A percentile compares a stretch with the other conserved stretches of the same genome.
Conservation (phyloP, 2,329 filamentous ascomycete species). For the Diaporthe vexans region DNA sequence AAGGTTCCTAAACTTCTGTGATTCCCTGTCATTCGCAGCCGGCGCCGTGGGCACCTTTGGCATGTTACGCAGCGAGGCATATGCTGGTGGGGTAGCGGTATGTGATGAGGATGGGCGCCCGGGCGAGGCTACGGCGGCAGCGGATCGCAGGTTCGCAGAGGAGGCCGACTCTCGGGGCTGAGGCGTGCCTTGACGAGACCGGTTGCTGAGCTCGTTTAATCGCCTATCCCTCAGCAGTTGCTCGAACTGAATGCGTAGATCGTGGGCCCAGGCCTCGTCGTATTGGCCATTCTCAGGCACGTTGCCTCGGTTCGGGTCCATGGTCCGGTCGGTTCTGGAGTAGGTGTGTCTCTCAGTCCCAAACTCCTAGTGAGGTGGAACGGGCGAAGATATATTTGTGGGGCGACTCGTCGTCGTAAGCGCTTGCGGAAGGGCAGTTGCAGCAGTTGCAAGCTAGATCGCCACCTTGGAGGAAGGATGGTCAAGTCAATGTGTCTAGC, state of each 20-base stretch:
- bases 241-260: conserved; percentile 87
- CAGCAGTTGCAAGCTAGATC: conserved; percentile 24
- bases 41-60: conserved; percentile 80
- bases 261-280: conserved; percentile 82
- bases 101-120: conserved; percentile 63
- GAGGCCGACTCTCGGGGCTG: conserved; percentile 65
- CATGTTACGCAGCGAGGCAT: conserved; percentile 64
- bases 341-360: conserved; percentile 7
- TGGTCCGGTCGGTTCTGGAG: conserved; percentile 45
- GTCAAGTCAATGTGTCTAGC: neutral
- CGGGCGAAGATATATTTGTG: conserved; percentile 26
- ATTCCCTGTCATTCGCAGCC: conserved; percentile 71
- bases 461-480: conserved; percentile 17
- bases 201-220: conserved; percentile 84
- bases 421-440: conserved; percentile 29
- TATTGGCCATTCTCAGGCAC: conserved; percentile 56
- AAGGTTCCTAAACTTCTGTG: conserved; percentile 84
- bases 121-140: conserved; percentile 53
- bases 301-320: conserved; percentile 48
- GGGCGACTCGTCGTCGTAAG: conserved; percentile 38
- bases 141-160: conserved; percentile 60
- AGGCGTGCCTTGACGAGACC: conserved; percentile 71
- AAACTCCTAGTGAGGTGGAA: neutral
- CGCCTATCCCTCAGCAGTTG: conserved; percentile 88
- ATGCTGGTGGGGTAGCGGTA: conserved; percentile 60